Conservation (phyloP, 345 rosid genomes). For the Populus tremula region DNA sequence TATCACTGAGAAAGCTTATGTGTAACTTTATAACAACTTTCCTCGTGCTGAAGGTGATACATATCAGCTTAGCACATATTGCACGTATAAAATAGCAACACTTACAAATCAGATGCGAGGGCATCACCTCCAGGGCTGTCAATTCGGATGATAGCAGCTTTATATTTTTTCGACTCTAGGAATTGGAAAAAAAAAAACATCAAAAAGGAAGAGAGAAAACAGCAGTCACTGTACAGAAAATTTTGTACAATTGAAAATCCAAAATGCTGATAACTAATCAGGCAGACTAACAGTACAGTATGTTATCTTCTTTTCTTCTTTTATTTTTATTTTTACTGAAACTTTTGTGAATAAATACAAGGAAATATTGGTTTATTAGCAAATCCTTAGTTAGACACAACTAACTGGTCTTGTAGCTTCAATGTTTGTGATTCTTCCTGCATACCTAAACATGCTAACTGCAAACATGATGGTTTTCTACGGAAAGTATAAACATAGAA, state of each 20-base stretch:
- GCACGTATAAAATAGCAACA: slow-evolving; percentile 21
- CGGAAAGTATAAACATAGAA: neutral
- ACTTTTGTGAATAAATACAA: too few species aligned
- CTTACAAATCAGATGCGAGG: slow-evolving; percentile 98
- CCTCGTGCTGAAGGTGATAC: too few species aligned
- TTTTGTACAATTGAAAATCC: neutral
- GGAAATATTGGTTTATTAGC: too few species aligned
- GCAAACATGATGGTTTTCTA: neutral
- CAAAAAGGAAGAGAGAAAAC: neutral
- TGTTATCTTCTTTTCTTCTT: neutral
- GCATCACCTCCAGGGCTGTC: slow-evolving; percentile 99
- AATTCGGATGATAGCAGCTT: slow-evolving; percentile 85
- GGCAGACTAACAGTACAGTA: neutral
- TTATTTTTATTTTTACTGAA: too few species aligned
- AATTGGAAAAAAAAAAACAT: neutral
- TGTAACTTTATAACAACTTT: neutral
- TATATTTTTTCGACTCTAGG: slow-evolving; percentile 67
- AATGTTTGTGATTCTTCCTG: too few species aligned
- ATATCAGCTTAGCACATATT: too few species aligned
- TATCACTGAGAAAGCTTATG: neutral
- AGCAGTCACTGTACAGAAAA: slow-evolving; percentile 10
- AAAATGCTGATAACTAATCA: slow-evolving; percentile 4
- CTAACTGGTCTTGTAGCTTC: too few species aligned
- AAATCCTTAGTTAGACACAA: too few species aligned
- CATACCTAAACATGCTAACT: neutral